Base-by-base conservation (phyloP, 163 green algal species). In the Coccomyxa subellipsoidea region DNA sequence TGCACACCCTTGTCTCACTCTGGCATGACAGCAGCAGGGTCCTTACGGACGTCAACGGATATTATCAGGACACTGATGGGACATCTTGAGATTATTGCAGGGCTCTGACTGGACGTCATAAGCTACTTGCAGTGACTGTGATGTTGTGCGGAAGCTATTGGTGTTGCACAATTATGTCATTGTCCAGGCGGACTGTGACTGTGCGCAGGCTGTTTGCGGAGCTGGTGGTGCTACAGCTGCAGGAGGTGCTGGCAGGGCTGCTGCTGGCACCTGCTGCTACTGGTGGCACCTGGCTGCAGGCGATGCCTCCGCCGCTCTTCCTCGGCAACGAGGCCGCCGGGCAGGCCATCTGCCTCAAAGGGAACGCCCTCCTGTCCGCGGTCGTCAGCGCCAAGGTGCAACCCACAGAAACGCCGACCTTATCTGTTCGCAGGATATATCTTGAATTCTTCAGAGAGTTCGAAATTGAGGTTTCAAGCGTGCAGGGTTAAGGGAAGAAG, bases 131-230 rank as follows among this genome's bases (percentile, higher is more conserved):
- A n/a, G n/a, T n/a, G n/a, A n/a, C n/a, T n/a, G n/a, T n/a, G n/a
- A n/a, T n/a, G n/a, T n/a, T n/a, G n/a, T n/a, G n/a, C n/a, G n/a
- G n/a, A n/a, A n/a, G n/a, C n/a, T n/a, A n/a, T n/a, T n/a, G n/a
- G n/a, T n/a, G n/a, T n/a, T n/a, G n/a, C n/a, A n/a, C n/a, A n/a
- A 34, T 32, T 4, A 35, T 73, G 27, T 36, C 32, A 1, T 10
- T 36, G 66, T 18, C 66, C 32, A 12, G 32, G 29, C 31, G 15
- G 66, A 73, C 1, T 34, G 27, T 32, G 66, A 18, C n/a, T 8
- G 31, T n/a, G 29, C 27, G 70, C 76, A 80, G 76, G 38, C 69
- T 59, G 32, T 69, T 80, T 34, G 76, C 76, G 29, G 76, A 80
- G 32, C 76, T 80, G 29, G 36, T 80, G 29, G 47, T 80, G 29